Percentiles rank a stretch among this genome's conserved stretches.
phyloP scores from a whole-genome alignment of 2,329 filamentous ascomycete genomes.

The Aspergillus pseudotamarii region DNA sequence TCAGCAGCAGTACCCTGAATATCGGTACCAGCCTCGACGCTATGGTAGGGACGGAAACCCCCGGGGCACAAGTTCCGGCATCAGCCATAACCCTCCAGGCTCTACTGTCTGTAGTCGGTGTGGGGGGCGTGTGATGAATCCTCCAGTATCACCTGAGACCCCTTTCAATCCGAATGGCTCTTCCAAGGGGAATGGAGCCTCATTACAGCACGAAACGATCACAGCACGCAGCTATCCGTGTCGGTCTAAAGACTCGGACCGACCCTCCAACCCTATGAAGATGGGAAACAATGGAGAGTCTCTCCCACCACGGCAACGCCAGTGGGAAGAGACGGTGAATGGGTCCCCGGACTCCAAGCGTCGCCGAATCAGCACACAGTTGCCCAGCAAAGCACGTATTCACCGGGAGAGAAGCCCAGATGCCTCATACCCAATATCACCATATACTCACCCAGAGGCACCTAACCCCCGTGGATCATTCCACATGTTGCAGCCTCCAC shows the following conservation, averaged over 20 bases:
- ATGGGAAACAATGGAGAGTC: conserved; percentile 27
- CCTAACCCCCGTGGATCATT: conserved; percentile 37
- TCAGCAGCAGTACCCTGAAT: conserved; percentile 86
- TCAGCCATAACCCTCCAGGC: conserved; percentile 40
- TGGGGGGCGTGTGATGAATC: conserved; percentile 52
- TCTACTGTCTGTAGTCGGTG: conserved; percentile 46
- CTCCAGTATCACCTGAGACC: conserved; percentile 45
- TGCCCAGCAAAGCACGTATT: conserved; percentile 42
- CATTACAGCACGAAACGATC: conserved; percentile 31
- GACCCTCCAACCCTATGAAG: conserved; percentile 28
- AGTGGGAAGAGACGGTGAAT: conserved; percentile 39
- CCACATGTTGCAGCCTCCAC: conserved; percentile 60
- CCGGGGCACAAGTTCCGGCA: conserved; percentile 37
- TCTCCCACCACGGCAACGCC: conserved; percentile 26
- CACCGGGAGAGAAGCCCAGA: conserved; percentile 41
- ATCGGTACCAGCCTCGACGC: conserved; percentile 87
- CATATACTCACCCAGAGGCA: conserved; percentile 46
- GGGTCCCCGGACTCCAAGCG: conserved; percentile 63
- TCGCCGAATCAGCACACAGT: conserved; percentile 59
- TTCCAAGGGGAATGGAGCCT: conserved; percentile 35
- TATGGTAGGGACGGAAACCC: conserved; percentile 57
- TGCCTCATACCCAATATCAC: conserved; percentile 46
- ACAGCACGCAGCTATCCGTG: conserved; percentile 27
- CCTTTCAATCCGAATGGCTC: conserved; percentile 41
- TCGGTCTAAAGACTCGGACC: conserved; percentile 26